Conservation (phyloP, 495 filamentous ascomycete species). For the Aspergillus haitiensis region DNA sequence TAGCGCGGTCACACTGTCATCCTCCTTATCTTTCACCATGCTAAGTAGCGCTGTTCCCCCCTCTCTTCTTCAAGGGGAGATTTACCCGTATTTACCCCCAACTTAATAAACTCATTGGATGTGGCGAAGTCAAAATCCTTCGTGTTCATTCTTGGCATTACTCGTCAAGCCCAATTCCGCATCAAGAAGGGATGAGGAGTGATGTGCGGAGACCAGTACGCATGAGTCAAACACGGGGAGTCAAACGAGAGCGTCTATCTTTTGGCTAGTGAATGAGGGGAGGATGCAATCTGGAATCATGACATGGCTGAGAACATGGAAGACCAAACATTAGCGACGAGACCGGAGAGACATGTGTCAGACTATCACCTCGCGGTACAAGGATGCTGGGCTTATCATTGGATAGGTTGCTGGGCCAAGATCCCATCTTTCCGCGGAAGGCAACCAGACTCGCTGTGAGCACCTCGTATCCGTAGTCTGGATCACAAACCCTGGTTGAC, state of each 20-base stretch:
- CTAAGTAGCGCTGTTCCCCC: too few relatives aligned
- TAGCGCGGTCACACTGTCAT: too few relatives aligned
- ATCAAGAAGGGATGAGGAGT: neutral
- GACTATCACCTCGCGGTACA: neutral
- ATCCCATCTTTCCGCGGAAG: neutral
- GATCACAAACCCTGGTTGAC: neutral
- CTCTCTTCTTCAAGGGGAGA: neutral
- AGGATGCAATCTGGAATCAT: neutral
- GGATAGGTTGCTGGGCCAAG: neutral
- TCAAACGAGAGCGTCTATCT: neutral
- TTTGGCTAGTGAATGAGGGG: neutral
- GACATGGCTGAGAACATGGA: neutral
- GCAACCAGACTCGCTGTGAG: neutral
- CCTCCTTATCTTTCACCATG: too few relatives aligned
- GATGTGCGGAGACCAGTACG: neutral
- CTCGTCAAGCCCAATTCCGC: neutral
- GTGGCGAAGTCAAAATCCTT: neutral
- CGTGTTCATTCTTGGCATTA: neutral
- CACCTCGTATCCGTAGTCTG: slow-evolving; percentile 1
- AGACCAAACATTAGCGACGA: neutral
- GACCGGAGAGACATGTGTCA: neutral
- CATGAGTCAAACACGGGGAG: neutral
- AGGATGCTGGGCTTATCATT: neutral
- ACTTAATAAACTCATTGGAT: neutral
- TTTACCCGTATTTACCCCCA: neutral